These are phyloP conservation scores for Xylaria sp. DNA, from an alignment of 2,329 filamentous ascomycete species.

Conservation along the genomic window DNA sequence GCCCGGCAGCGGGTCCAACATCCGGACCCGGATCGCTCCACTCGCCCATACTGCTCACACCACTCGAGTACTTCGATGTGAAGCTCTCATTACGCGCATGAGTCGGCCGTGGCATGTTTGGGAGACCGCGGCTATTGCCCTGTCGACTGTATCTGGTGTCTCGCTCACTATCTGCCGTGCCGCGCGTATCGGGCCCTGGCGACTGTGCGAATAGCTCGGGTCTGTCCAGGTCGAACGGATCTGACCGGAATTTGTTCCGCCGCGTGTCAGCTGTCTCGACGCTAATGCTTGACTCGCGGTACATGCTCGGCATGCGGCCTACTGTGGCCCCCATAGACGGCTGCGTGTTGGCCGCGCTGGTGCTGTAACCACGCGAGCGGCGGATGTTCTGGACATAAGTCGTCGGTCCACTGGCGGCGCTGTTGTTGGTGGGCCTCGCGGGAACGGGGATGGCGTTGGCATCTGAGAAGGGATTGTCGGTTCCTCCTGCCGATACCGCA, in stretches of 20 bases:
- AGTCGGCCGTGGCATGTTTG: slow-evolving; percentile 48
- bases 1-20: slow-evolving; percentile 55
- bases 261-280: slow-evolving; percentile 55
- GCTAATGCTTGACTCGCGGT: slow-evolving; percentile 59
- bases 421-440: slow-evolving; percentile 36
- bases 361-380: slow-evolving; percentile 61
- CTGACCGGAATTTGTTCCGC: slow-evolving; percentile 69
- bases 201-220: slow-evolving; percentile 56
- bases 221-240: slow-evolving; percentile 73
- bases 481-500: slow-evolving; percentile 45
- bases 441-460: slow-evolving; percentile 56
- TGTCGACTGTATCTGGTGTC: slow-evolving; percentile 41
- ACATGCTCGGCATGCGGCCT: slow-evolving; percentile 53
- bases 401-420: slow-evolving; percentile 43
- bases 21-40: slow-evolving; percentile 68
- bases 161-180: slow-evolving; percentile 48
- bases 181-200: slow-evolving; percentile 39
- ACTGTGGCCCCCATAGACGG: slow-evolving; percentile 44
- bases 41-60: slow-evolving; percentile 58
- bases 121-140: slow-evolving; percentile 37
- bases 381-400: slow-evolving; percentile 62
- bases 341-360: slow-evolving; percentile 46
- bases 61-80: slow-evolving; percentile 62
- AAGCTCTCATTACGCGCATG: slow-evolving; percentile 56
- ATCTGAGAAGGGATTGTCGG: slow-evolving; percentile 62